These are phyloP conservation scores for Erodium trifolium DNA, from an alignment of 441 rosid genomes.

Conservation along the genomic window DNA sequence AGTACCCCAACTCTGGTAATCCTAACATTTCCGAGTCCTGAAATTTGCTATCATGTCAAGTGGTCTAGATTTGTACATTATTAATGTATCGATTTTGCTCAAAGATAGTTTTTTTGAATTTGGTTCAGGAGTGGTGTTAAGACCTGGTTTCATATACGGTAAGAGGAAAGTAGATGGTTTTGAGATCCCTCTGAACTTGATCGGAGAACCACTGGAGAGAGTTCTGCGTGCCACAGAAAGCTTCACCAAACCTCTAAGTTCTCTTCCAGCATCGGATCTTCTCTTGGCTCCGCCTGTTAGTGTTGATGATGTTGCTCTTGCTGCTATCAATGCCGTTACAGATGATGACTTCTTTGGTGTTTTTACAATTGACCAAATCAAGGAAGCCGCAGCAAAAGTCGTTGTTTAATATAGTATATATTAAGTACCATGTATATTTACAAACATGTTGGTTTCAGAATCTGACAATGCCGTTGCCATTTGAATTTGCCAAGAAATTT, in stretches of 20 bases:
- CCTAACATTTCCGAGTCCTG: not conserved
- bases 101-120: slow-evolving; percentile 12
- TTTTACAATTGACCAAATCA: slow-evolving; percentile 87
- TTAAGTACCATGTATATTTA: too few relatives aligned
- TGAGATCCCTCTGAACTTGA: slow-evolving; percentile 74
- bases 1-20: slow-evolving; percentile 73
- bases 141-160: slow-evolving; percentile 85
- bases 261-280: slow-evolving; percentile 83
- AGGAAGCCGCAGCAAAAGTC: slow-evolving; percentile 68
- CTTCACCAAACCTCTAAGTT: slow-evolving; percentile 59
- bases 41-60: too few relatives aligned
- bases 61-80: too few relatives aligned
- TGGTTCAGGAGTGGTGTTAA: slow-evolving; percentile 60
- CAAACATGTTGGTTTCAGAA: too few relatives aligned
- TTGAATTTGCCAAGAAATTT: too few relatives aligned
- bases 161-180: slow-evolving; percentile 54
- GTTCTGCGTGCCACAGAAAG: slow-evolving; percentile 45
- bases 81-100: not conserved
- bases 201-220: slow-evolving; percentile 68
- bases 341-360: slow-evolving; percentile 75
- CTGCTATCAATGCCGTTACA: slow-evolving; percentile 52
- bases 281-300: slow-evolving; percentile 71
- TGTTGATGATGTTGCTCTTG: slow-evolving; percentile 72
- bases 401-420: slow-evolving; percentile 23
- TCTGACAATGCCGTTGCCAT: too few relatives aligned